A percentile compares a stretch with the other conserved stretches of the same genome.
phyloP scores from a whole-genome alignment of 2,329 filamentous ascomycete species.

The Grosmannia clavigera region DNA sequence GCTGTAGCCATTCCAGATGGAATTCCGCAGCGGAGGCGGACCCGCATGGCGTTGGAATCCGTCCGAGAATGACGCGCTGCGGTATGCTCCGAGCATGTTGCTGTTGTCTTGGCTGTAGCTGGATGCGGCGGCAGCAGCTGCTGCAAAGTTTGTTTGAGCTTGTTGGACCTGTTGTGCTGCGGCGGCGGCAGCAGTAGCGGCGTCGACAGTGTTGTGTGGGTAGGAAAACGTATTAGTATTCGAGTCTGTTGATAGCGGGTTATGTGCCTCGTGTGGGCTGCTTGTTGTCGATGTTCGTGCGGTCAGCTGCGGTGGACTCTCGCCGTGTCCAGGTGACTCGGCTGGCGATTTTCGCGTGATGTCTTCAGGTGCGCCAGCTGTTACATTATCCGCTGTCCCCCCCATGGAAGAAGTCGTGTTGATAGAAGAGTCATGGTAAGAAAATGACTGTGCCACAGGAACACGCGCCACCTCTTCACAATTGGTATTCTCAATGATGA shows the following conservation, averaged over 20 bases:
- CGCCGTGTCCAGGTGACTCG: slow-evolving; percentile 30
- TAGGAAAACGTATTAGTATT: slow-evolving; percentile 45
- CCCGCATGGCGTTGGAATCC: slow-evolving; percentile 26
- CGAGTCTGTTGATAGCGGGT: slow-evolving; percentile 23
- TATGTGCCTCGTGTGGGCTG: slow-evolving; percentile 17
- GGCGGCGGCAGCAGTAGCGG: slow-evolving; percentile 33
- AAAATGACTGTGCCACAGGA: slow-evolving; percentile 32
- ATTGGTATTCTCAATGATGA: slow-evolving; percentile 38
- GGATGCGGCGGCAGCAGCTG: slow-evolving; percentile 4
- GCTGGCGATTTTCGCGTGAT: slow-evolving; percentile 26
- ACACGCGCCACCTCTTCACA: slow-evolving; percentile 41
- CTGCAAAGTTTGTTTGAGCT: slow-evolving; percentile 19
- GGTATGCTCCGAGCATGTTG: slow-evolving; percentile 45
- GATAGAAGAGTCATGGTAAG: slow-evolving; percentile 23
- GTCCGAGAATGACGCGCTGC: slow-evolving; percentile 38
- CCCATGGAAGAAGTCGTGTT: slow-evolving; percentile 11
- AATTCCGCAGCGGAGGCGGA: slow-evolving; percentile 22
- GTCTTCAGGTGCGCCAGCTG: slow-evolving; percentile 24
- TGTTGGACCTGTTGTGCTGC: slow-evolving; percentile 26
- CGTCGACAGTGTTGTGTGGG: slow-evolving; percentile 35
- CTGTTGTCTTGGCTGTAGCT: slow-evolving; percentile 27
- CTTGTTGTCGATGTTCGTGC: slow-evolving; percentile 19
- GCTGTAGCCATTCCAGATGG: slow-evolving; percentile 32
- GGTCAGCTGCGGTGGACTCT: slow-evolving; percentile 28
- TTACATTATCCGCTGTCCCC: slow-evolving; percentile 5